phyloP scores from a whole-genome alignment of 495 filamentous ascomycete genomes.

The Talaromyces ruber region DNA sequence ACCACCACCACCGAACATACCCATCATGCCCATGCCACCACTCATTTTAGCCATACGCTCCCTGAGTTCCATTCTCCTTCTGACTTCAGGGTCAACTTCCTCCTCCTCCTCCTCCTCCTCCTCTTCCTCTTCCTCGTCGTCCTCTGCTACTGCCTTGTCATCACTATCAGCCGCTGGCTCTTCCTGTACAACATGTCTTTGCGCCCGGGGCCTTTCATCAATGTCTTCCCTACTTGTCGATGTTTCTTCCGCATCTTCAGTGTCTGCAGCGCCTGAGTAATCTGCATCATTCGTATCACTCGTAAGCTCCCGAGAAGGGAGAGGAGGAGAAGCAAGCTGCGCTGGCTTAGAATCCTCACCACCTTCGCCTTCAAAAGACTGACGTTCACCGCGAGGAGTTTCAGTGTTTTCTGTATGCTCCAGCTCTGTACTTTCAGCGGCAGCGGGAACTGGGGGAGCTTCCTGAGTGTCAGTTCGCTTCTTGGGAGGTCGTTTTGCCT shows the following conservation, averaged over 20 bases:
- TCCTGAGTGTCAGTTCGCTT: constrained; percentile 58
- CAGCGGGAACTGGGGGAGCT: constrained; percentile 20
- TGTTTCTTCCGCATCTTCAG: constrained; percentile 70
- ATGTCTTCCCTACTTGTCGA: constrained; percentile 67
- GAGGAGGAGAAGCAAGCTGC: constrained; percentile 32
- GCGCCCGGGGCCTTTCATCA: constrained; percentile 41
- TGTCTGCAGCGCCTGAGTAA: constrained; percentile 79
- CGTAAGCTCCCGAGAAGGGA: constrained; percentile 42
- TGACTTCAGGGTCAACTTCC: constrained; percentile 85
- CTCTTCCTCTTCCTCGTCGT: constrained; percentile 64
- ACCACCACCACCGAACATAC: constrained; percentile 79
- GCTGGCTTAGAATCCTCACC: constrained; percentile 12
- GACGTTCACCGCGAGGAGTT: constrained; percentile 33
- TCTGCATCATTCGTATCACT: constrained; percentile 86
- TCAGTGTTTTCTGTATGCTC: constrained; percentile 46
- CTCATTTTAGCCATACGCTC: constrained; percentile 98
- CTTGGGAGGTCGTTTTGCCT: constrained; percentile 72
- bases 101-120: constrained; percentile 77
- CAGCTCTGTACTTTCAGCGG: constrained; percentile 21
- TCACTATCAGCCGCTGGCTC: constrained; percentile 23
- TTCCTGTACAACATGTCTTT: constrained; percentile 1
- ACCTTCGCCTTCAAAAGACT: constrained; percentile 46
- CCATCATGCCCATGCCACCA: constrained; percentile 94
- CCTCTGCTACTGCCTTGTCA: constrained; percentile 39
- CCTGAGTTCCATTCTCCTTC: constrained; percentile 78